phyloP scores from a whole-genome alignment of 371 early-diverging fungal genomes.

The Mucor sp. region DNA sequence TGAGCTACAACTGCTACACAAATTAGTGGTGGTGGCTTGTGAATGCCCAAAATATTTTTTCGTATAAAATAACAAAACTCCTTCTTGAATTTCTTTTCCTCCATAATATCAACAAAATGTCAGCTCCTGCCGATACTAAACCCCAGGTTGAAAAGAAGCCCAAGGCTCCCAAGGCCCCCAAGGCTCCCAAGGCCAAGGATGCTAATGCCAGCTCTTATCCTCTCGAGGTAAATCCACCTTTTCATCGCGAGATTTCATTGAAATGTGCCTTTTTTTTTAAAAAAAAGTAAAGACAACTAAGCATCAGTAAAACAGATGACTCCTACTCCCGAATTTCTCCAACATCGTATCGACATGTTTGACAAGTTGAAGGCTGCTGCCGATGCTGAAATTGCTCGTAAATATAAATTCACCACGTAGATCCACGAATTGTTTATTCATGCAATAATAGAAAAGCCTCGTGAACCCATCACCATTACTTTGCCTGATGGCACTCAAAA shows the following conservation, averaged over 20 bases:
- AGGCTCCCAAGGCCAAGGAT: conserved; percentile 60
- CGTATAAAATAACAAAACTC: conserved; percentile 3
- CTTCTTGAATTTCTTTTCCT: conserved; percentile 7
- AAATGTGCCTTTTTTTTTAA: not conserved
- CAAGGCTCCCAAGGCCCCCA: conserved; percentile 54
- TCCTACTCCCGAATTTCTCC: conserved; percentile 82
- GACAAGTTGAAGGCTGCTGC: conserved; percentile 82
- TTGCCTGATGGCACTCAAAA: conserved; percentile 87
- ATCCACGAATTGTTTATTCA: not conserved
- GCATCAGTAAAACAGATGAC: conserved; percentile 42
- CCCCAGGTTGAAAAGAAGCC: conserved; percentile 30
- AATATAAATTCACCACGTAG: conserved; percentile 10
- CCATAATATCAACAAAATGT: conserved; percentile 35
- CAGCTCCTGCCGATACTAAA: conserved; percentile 41
- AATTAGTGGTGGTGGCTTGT: not conserved
- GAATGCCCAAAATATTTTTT: conserved; percentile 3
- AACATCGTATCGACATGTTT: conserved; percentile 90
- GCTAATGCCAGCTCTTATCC: conserved; percentile 51
- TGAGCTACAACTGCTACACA: not conserved
- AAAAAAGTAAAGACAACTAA: not conserved
- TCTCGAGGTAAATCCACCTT: conserved; percentile 49
- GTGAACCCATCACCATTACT: conserved; percentile 86
- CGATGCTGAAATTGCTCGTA: conserved; percentile 82
- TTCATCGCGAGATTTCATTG: not conserved
- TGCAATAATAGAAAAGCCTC: conserved; percentile 70